phyloP scores from a whole-genome alignment of 257 asterid species.

The Penstemon barbatus region DNA sequence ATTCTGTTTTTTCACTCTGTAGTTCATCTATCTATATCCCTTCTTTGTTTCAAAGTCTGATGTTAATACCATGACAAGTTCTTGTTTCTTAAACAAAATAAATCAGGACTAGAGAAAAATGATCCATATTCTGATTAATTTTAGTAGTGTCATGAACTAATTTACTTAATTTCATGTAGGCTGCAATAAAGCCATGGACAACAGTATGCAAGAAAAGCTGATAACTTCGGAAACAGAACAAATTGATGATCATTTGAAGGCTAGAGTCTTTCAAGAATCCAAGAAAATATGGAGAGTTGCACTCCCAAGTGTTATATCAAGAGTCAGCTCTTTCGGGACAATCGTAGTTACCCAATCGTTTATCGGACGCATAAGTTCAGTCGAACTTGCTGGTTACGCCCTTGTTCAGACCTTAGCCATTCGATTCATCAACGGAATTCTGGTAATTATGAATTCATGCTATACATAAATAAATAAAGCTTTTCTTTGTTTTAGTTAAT shows the following conservation, averaged over 20 bases:
- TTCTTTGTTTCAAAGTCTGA: too few species aligned
- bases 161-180: neutral
- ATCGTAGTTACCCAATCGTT: too few species aligned
- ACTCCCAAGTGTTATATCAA: constrained; percentile 64
- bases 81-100: too few species aligned
- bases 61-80: too few species aligned
- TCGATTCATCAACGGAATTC: constrained; percentile 62
- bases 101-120: too few species aligned
- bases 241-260: constrained; percentile 42
- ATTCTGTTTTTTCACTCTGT: too few species aligned
- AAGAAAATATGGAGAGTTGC: constrained; percentile 85
- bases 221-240: constrained; percentile 39
- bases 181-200: constrained; percentile 38
- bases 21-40: too few species aligned
- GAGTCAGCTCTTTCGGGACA: constrained; percentile 63
- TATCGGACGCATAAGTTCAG: too few species aligned
- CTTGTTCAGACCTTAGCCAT: constrained; percentile 59
- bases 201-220: constrained; percentile 42
- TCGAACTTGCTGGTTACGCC: too few species aligned
- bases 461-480: too few species aligned
- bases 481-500: neutral
- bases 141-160: neutral
- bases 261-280: constrained; percentile 48
- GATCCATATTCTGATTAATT: neutral
- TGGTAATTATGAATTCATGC: constrained; percentile 39